These are phyloP conservation scores for Candida labiduridarum DNA, from an alignment of 1,139 yeast genomes.

Conservation along the genomic window DNA sequence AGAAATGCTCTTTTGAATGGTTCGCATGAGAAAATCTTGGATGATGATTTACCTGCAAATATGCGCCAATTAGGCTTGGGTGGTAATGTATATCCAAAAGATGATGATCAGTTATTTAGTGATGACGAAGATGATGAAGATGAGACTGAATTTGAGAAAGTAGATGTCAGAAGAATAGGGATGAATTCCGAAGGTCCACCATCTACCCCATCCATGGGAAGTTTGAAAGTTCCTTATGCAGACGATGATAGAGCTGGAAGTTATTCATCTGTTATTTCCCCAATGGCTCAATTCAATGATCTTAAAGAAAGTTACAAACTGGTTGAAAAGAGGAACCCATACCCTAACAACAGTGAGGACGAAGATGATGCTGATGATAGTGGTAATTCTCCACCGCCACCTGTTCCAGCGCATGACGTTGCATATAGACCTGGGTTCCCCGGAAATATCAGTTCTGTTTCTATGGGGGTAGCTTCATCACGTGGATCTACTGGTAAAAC, in stretches of 20 bases:
- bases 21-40: slow-evolving; percentile 36
- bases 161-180: slow-evolving; percentile 33
- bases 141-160: slow-evolving; percentile 24
- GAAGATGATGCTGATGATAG: slow-evolving; percentile 21
- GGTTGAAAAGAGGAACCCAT: slow-evolving; percentile 12
- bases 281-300: slow-evolving; percentile 57
- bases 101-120: slow-evolving; percentile 42
- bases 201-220: slow-evolving; percentile 10
- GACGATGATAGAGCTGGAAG: slow-evolving; percentile 36
- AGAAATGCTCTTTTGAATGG: slow-evolving; percentile 41
- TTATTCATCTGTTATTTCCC: slow-evolving; percentile 47
- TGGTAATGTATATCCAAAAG: slow-evolving; percentile 39
- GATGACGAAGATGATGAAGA: slow-evolving; percentile 32
- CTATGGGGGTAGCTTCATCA: slow-evolving; percentile 24
- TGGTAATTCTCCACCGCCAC: slow-evolving; percentile 22
- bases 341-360: slow-evolving; percentile 14
- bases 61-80: slow-evolving; percentile 31
- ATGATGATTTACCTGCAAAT: slow-evolving; percentile 37
- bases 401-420: slow-evolving; percentile 24
- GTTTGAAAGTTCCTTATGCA: slow-evolving; percentile 29
- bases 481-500: slow-evolving; percentile 16
- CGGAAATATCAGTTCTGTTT: slow-evolving; percentile 20
- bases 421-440: slow-evolving; percentile 11
- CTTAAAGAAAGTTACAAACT: slow-evolving; percentile 48
- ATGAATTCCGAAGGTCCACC: slow-evolving; percentile 12